phyloP scores from a whole-genome alignment of 768 basidiomycete species.

The Boletales sp. region DNA sequence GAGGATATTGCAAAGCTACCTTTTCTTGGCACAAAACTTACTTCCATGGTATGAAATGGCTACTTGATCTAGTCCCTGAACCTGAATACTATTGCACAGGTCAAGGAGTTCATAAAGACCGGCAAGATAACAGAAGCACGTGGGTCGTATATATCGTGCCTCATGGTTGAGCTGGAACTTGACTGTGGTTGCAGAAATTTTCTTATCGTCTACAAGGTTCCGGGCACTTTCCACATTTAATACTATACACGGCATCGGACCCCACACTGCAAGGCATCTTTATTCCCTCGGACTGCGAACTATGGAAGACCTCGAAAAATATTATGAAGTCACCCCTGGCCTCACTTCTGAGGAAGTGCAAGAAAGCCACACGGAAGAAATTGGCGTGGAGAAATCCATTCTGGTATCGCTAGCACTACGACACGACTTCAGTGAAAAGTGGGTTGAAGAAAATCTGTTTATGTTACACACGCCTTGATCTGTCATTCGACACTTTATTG shows the following conservation, averaged over 20 bases:
- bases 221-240: conserved; percentile 54
- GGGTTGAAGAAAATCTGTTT: conserved; percentile 7
- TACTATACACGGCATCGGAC: conserved; percentile 70
- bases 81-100: conserved; percentile 33
- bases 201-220: conserved; percentile 50
- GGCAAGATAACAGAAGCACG: conserved; percentile 61
- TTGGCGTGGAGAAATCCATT: conserved; percentile 40
- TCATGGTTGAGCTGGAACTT: background rate
- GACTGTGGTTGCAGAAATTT: conserved; percentile 39
- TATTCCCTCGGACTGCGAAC: conserved; percentile 66
- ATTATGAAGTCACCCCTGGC: conserved; percentile 45
- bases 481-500: background rate
- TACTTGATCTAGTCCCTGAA: too few species aligned
- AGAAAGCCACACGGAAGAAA: conserved; percentile 13
- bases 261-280: conserved; percentile 61
- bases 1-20: conserved; percentile 43
- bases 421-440: conserved; percentile 53
- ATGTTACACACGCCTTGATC: too few species aligned
- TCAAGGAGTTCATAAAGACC: conserved; percentile 56
- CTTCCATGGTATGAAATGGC: conserved; percentile 39
- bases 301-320: conserved; percentile 63
- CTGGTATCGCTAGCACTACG: conserved; percentile 58
- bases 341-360: conserved; percentile 31
- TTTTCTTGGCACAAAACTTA: conserved; percentile 48
- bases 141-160: conserved; percentile 16